Evolutionary conservation across 2,329 filamentous ascomycete species (phyloP), one percentile per base, ranked within the genome.

Genomic region (Neonectria hederae): DNA sequence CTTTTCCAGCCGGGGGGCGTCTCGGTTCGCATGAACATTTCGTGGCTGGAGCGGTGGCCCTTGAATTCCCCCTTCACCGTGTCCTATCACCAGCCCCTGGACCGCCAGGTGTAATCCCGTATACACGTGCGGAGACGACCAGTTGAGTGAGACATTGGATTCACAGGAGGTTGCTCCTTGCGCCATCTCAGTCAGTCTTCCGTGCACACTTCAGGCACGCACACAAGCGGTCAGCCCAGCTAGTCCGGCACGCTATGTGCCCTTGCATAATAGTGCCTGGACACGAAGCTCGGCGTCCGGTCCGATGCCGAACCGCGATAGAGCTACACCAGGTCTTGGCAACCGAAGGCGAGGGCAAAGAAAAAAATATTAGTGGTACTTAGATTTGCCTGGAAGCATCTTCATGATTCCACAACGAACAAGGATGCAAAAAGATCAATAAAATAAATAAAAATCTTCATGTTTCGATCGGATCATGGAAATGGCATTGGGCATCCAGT

Each of bases 231-330:
- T 71, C 67, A 72, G 68, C 57, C 65, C 60, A 69, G 52, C 60
- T 66, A 22, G 51, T 28, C 42, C 43, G 60, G 48, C 54, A 55
- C 65, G 51, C 66, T 62, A 65, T 63, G 51, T 61, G 68, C 70
- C 70, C 70, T 72, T 72, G 65, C 70, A 72, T 72, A 40, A 66
- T 66, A 26, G 69, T 72, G 42, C 70, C 69, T 72, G 69, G 66
- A 62, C 56, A 28, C 24, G 13, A 40, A 40, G 38, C 38, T 17
- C 35, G 17, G n/a, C 3, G 38, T 6, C 32, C 13, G 10, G 45
- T 17, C 24, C 46, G 32, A 26, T 49, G 9, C 46, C 46, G 26
- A 49, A 11, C 46, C 26, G 46, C 13, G 60, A 71, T 51, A 53
- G 52, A 60, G 52, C 57, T 19, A 14, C 17, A 49, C 32, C 26